Base-by-base conservation (phyloP, 2,329 filamentous ascomycete species). In the Elsinoe australis region DNA sequence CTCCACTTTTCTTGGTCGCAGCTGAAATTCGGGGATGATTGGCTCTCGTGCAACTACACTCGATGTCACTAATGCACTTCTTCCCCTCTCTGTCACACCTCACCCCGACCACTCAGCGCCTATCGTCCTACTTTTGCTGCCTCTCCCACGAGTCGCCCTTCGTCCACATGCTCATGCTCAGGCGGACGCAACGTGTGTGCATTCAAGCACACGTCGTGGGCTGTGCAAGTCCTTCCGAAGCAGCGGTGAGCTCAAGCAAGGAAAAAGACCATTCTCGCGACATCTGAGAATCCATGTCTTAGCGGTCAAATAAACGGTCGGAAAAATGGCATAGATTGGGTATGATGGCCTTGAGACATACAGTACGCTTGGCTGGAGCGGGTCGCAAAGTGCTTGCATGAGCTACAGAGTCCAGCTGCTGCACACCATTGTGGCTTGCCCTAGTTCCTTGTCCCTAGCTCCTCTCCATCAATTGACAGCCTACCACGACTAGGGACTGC, bases 371-470 rank as follows among this genome's bases (percentile, higher is more conserved):
- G n/a, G n/a, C n/a, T n/a, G n/a, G n/a, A n/a, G n/a, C n/a, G n/a
- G n/a, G n/a, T n/a, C 31, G 39, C 39, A 44, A 28, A 44, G 39
- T 44, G 39, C 39, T 44, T 44, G 39, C 39, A 44, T 44, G 35
- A 29, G 26, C 12, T 39, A 29, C 26, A 29, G 7, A 29, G 26
- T 29, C 26, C 26, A 29, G 26, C 18, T 5, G 21, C 17, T 39
- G 39, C 39, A 44, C 39, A 44, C 24, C 12, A 31, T 29, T 24
- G 39, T 44, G 39, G 39, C 39, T 44, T 44, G 22, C 22, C 22
- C 39, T 44, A 44, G 39, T 19, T 15, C 15, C 22, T 19, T 26
- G 39, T 22, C 39, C 39, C 39, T 44, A 44, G 39, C 19, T 24
- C 15, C 19, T 26, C 26, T 44, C 39, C 22, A 44, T 44, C 18